A percentile compares a stretch with the other conserved stretches of the same genome.
Evolutionary conservation across 2,329 filamentous ascomycete species (phyloP).

Genomic region (Rutstroemia sp.): DNA sequence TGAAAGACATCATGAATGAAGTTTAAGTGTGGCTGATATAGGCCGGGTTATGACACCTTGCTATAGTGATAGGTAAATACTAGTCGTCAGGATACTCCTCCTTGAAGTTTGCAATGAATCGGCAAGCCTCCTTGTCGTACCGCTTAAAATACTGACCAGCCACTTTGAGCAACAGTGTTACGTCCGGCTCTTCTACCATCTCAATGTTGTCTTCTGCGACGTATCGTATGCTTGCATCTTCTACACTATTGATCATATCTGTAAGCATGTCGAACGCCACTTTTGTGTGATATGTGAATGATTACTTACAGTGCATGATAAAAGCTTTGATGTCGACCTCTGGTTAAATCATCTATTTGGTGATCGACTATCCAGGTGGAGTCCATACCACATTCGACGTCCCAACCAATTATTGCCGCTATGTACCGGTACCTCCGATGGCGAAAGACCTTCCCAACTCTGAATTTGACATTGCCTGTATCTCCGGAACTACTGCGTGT

Average conservation of each 20-base stretch:
- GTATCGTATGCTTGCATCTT: constrained; percentile 63
- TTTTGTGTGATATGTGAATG: too few species aligned
- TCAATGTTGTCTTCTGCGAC: constrained; percentile 77
- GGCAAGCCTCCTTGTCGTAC: constrained; percentile 59
- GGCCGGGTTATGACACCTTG: neutral
- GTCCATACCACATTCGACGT: constrained; percentile 47
- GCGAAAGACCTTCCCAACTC: constrained; percentile 75
- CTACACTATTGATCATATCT: constrained; percentile 41
- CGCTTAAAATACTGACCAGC: constrained; percentile 85
- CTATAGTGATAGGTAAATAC: neutral
- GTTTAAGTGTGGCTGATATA: neutral
- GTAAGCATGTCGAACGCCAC: constrained; percentile 13
- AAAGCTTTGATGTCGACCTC: constrained; percentile 61
- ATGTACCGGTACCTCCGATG: constrained; percentile 75
- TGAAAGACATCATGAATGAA: constrained; percentile 38
- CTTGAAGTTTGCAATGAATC: constrained; percentile 75
- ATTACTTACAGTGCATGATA: constrained; percentile 78
- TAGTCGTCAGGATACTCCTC: constrained; percentile 86
- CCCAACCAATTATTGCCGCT: constrained; percentile 84
- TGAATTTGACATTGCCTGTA: constrained; percentile 48
- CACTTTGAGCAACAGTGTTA: constrained; percentile 54
- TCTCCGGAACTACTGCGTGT: constrained; percentile 17
- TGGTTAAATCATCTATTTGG: constrained; percentile 51
- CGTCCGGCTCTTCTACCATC: constrained; percentile 45
- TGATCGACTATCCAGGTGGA: constrained; percentile 54